Evolutionary conservation across 75 land plant genomes (phyloP).

Genomic region (Pinus albicaulis): DNA sequence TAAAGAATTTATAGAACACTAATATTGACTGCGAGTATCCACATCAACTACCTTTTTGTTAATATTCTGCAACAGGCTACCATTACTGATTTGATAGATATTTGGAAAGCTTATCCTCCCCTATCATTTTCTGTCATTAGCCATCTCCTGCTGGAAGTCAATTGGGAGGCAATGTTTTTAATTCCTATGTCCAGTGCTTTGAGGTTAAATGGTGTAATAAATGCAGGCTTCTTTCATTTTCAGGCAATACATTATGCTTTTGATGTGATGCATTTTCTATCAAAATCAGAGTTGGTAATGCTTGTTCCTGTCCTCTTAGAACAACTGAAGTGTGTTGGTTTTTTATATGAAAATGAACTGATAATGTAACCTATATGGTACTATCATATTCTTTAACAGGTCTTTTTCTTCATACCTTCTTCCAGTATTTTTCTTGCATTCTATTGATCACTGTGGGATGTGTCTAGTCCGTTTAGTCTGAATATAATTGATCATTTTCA

Average conservation of each 20-base stretch:
- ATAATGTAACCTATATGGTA: too few relatives aligned
- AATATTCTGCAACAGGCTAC: constrained; percentile 20
- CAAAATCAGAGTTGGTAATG: constrained; percentile 48
- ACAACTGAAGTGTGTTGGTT: too few relatives aligned
- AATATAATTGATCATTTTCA: too few relatives aligned
- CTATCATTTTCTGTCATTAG: constrained; percentile 76
- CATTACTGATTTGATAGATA: constrained; percentile 50
- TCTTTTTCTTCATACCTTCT: too few relatives aligned
- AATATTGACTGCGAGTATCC: too few relatives aligned
- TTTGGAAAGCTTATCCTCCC: constrained; percentile 87
- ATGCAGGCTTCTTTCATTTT: constrained; percentile 90
- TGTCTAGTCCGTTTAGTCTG: too few relatives aligned
- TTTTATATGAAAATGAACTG: too few relatives aligned
- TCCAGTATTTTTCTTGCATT: too few relatives aligned
- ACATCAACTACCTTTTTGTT: not conserved
- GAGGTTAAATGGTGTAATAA: constrained; percentile 90
- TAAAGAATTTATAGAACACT: too few relatives aligned
- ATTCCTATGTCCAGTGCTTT: constrained; percentile 79
- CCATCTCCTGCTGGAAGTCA: constrained; percentile 49
- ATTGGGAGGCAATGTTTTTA: constrained; percentile 41
- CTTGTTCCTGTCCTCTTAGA: not conserved
- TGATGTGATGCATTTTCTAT: constrained; percentile 43
- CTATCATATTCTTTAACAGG: too few relatives aligned
- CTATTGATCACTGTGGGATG: too few relatives aligned
- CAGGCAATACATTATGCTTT: constrained; percentile 61